Base-by-base conservation (phyloP, 495 filamentous ascomycete species). In the Penicillium herquei region DNA sequence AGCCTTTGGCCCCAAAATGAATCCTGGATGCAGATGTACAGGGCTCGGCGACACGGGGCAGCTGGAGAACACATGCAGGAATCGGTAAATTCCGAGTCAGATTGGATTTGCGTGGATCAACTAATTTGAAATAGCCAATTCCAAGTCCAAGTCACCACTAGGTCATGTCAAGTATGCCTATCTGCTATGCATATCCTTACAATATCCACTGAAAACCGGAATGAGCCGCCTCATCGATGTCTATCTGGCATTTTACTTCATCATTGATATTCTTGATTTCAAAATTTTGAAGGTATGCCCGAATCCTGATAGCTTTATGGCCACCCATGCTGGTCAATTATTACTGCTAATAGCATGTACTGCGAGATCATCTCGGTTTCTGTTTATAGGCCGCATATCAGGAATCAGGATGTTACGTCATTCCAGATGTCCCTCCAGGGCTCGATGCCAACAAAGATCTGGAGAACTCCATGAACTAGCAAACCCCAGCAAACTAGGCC, bases 161-260 rank as follows among this genome's bases (percentile, higher is more conserved):
- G 21, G 2, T 26, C 21, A 37, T 18, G 26, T 43, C 21, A n/a
- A 34, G 41, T 53, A 53, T 53, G 51, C 40, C 45, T 46, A 53
- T 53, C 51, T 53, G 51, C 51, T 53, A 53, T 44, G 39, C 39
- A 42, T 35, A 33, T 31, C 49, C 30, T 30, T n/a, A 1, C 6
- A 2, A 10, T 18, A 3, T 18, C 43, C 43, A 46, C 43, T 30
- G 17, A 46, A 13, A 21, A 46, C 26, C 43, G 43, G 14, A 46
- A 37, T 37, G 34, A 7, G 34, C 7, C 12, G 34, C 12, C 12
- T 37, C 9, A 37, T 9, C 12, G 9, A 37, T 13, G 34, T 10
- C 7, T 37, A 13, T 37, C 8, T 37, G 21, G 21, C 21, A 37
- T 37, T 9, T 37, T 37, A 13, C 2, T 37, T 37, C 2, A 9